phyloP scores from a whole-genome alignment of 805 yeast species.

The Ascoidea tarda region DNA sequence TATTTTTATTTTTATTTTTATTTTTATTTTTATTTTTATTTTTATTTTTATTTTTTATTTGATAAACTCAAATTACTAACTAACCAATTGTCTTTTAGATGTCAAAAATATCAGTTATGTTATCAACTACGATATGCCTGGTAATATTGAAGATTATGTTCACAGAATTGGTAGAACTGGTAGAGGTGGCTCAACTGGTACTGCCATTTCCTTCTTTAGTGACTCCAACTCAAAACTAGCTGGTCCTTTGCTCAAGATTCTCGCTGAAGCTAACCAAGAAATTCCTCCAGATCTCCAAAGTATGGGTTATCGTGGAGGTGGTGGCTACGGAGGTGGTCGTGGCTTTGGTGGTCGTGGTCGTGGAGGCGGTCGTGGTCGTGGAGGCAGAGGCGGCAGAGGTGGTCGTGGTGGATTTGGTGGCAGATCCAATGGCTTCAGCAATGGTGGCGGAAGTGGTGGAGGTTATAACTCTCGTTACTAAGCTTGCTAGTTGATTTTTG shows the following conservation, averaged over 20 bases:
- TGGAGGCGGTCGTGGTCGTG: slow-evolving; percentile 33
- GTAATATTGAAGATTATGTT: slow-evolving; percentile 95
- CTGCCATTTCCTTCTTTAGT: slow-evolving; percentile 90
- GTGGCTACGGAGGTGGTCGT: slow-evolving; percentile 44
- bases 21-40: slow-evolving; percentile 1
- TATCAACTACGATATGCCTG: slow-evolving; percentile 94
- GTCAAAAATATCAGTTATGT: slow-evolving; percentile 95
- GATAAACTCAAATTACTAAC: neutral
- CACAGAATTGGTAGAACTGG: slow-evolving; percentile 99
- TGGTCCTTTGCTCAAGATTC: slow-evolving; percentile 74
- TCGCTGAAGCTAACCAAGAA: slow-evolving; percentile 90
- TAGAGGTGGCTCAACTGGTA: slow-evolving; percentile 95
- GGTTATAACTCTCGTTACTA: too few species aligned
- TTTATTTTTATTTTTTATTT: slow-evolving; percentile 2
- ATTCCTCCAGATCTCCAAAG: slow-evolving; percentile 69
- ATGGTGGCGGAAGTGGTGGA: too few species aligned
- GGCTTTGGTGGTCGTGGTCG: slow-evolving; percentile 44
- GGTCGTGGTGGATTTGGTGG: slow-evolving; percentile 29
- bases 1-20: neutral
- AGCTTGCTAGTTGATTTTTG: too few species aligned
- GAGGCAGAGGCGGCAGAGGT: slow-evolving; percentile 26
- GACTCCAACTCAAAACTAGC: slow-evolving; percentile 80
- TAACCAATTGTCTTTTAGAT: slow-evolving; percentile 32
- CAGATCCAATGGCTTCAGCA: slow-evolving; percentile 3
- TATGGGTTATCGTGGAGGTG: slow-evolving; percentile 63